Evolutionary conservation across 441 rosid species (phyloP).

Genomic region (Hura crepitans): DNA sequence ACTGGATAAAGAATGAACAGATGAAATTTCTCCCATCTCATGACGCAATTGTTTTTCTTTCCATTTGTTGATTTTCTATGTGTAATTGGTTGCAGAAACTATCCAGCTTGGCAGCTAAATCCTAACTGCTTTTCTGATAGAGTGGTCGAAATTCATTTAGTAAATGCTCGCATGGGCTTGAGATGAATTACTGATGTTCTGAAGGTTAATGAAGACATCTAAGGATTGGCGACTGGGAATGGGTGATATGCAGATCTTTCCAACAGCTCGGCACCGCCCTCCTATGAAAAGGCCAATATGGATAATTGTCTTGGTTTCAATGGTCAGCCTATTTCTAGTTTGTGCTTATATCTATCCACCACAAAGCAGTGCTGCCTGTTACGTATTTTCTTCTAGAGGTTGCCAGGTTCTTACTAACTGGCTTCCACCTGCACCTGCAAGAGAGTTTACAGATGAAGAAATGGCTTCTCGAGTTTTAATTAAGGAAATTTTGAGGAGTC

Average conservation of each 20-base stretch:
- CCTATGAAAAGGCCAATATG: constrained; percentile 68
- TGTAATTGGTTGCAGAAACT: constrained; percentile 15
- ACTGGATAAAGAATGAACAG: not conserved
- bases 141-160: constrained; percentile 19
- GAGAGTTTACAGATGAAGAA: constrained; percentile 73
- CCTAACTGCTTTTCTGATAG: constrained; percentile 15
- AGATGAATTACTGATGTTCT: constrained; percentile 32
- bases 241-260: constrained; percentile 69
- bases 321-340: constrained; percentile 68
- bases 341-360: constrained; percentile 76
- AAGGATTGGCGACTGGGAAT: constrained; percentile 63
- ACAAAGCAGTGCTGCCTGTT: constrained; percentile 51
- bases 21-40: constrained; percentile 2
- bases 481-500: constrained; percentile 54
- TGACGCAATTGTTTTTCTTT: constrained; percentile 4
- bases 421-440: constrained; percentile 78
- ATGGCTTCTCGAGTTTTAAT: constrained; percentile 66
- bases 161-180: constrained; percentile 20
- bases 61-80: constrained; percentile 18
- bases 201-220: constrained; percentile 45
- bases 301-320: constrained; percentile 60
- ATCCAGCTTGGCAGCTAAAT: constrained; percentile 11
- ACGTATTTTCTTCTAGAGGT: constrained; percentile 59
- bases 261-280: constrained; percentile 61
- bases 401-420: constrained; percentile 67